These are phyloP conservation scores for Hortiboletus campestris DNA, from an alignment of 768 basidiomycete species.

Conservation along the genomic window DNA sequence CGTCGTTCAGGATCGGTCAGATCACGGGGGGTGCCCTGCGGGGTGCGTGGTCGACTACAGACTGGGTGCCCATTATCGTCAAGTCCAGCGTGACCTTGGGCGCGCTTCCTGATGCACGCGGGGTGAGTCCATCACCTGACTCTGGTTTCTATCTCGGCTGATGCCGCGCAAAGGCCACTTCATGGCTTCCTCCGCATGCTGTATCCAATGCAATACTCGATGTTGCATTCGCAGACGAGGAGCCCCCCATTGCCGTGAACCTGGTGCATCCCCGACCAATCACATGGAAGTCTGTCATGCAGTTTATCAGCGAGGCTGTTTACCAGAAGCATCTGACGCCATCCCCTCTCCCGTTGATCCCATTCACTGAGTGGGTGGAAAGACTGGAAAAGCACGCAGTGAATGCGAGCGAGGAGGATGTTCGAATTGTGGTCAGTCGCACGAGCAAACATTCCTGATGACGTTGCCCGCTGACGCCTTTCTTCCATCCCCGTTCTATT, in stretches of 20 bases:
- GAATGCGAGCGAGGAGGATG: no score
- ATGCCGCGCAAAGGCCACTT: conserved; percentile 4
- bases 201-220: conserved; percentile 29
- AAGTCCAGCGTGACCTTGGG: conserved; percentile 34
- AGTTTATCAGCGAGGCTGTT: no score
- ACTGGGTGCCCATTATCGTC: conserved; percentile 40
- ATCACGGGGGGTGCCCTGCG: conserved; percentile 32
- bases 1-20: conserved; percentile 38
- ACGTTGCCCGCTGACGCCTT: no score
- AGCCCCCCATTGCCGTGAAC: no score
- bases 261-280: no score
- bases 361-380: no score
- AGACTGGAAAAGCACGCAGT: no score
- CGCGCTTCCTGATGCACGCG: conserved; percentile 30
- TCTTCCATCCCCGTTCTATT: no score
- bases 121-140: conserved; percentile 18
- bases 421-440: no score
- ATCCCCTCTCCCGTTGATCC: no score
- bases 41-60: conserved; percentile 37
- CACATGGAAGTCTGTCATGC: no score
- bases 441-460: no score
- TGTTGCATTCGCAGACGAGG: background rate
- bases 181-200: conserved; percentile 32
- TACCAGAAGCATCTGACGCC: background rate
- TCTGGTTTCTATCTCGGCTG: background rate